Evolutionary conservation across 164 flowering plant genomes (phyloP).

Genomic region (Platanus orientalis): DNA sequence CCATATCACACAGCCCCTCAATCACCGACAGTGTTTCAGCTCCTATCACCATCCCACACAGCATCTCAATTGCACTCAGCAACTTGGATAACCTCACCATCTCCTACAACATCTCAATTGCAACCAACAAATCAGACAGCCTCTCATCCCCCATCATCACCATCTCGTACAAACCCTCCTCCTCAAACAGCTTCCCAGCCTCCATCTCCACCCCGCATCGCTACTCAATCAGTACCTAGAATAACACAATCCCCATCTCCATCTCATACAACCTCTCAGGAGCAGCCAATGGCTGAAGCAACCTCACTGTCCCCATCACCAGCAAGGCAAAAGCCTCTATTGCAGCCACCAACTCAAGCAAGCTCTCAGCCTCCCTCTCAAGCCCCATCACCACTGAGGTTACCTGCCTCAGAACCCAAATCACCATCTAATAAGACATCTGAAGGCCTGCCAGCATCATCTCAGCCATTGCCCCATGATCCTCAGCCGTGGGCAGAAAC

Average conservation of each 20-base stretch:
- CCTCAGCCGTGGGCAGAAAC: not conserved
- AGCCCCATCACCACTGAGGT: slow-evolving; percentile 7
- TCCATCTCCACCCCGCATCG: not conserved
- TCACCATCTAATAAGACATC: too few species aligned
- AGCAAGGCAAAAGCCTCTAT: not conserved
- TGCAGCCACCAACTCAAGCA: slow-evolving; percentile 6
- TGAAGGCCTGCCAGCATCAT: slow-evolving; percentile 6
- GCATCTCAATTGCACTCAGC: not conserved
- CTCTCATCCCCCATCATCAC: slow-evolving; percentile 4
- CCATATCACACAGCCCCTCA: slow-evolving; percentile 9
- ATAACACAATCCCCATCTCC: slow-evolving; percentile 3
- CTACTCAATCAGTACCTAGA: too few species aligned
- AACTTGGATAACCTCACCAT: not conserved
- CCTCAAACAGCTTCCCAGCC: not conserved
- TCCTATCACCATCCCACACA: slow-evolving; percentile 8
- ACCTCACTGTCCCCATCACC: not conserved
- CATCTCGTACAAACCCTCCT: too few species aligned
- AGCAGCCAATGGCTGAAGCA: not conserved
- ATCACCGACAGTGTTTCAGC: not conserved
- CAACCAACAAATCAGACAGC: not conserved
- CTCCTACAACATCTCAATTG: not conserved
- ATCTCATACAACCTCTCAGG: not conserved
- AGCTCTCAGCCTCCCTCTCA: slow-evolving; percentile 3
- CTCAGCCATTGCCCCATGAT: slow-evolving; percentile 2
- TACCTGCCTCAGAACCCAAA: too few species aligned